Conservation (phyloP, 2,329 filamentous ascomycete species). For the Epichloe amarillans region DNA sequence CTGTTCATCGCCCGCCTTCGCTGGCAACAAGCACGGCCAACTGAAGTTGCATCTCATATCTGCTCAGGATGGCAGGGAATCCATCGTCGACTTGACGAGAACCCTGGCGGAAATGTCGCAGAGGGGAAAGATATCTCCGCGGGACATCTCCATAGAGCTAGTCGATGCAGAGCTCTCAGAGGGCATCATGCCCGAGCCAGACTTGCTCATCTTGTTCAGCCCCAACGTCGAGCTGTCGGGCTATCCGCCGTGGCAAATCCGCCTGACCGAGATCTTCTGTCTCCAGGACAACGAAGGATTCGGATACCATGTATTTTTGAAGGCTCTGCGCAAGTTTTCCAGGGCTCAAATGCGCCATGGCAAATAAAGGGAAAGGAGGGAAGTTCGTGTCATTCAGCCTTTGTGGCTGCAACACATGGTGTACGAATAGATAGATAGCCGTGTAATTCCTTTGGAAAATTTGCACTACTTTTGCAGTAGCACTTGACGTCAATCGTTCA, state of each 20-base stretch:
- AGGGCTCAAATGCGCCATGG: conserved; percentile 83
- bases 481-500: neutral
- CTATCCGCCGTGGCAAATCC: conserved; percentile 93
- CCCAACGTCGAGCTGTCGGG: conserved; percentile 74
- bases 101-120: conserved; percentile 94
- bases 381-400: neutral
- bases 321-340: conserved; percentile 71
- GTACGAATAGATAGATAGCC: neutral
- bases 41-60: conserved; percentile 66
- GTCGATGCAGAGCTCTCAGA: conserved; percentile 78
- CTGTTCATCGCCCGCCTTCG: conserved; percentile 14
- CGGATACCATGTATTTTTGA: conserved; percentile 86
- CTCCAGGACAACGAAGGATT: conserved; percentile 67
- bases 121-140: conserved; percentile 63
- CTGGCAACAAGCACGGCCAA: conserved; percentile 23
- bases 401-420: neutral
- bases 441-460: neutral
- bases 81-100: conserved; percentile 87
- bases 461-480: neutral
- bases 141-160: conserved; percentile 73
- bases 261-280: conserved; percentile 86
- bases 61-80: conserved; percentile 78
- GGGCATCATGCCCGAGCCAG: conserved; percentile 75
- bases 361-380: conserved; percentile 26
- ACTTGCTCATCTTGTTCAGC: conserved; percentile 77